Percentiles rank a stretch among this genome's conserved stretches.
Conservation (phyloP, 441 rosid species). For the Hura crepitans region DNA sequence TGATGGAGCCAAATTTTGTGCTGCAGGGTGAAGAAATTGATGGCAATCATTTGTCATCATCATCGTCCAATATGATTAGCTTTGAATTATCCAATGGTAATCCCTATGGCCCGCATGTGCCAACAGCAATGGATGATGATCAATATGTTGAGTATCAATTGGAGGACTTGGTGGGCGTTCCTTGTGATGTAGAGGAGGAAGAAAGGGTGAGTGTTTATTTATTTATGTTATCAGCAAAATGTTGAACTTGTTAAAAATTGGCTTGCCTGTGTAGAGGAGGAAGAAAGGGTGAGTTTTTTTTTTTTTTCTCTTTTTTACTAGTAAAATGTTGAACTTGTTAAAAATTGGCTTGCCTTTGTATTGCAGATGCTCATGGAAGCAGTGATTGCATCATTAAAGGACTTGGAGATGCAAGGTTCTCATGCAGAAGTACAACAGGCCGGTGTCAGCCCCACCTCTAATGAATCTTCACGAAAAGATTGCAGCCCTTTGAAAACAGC, state of each 20-base stretch:
- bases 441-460: conserved; percentile 29
- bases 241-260: not conserved
- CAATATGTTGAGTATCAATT: conserved; percentile 72
- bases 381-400: conserved; percentile 64
- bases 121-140: conserved; percentile 52
- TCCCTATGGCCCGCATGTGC: conserved; percentile 60
- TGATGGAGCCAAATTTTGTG: not conserved
- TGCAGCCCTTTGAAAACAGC: conserved; percentile 20
- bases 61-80: conserved; percentile 75
- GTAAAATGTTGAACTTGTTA: not conserved
- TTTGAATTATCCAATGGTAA: conserved; percentile 63
- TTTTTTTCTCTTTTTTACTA: too few species aligned
- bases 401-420: conserved; percentile 46
- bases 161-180: conserved; percentile 70
- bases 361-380: conserved; percentile 94
- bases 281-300: too few species aligned
- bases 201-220: conserved; percentile 62
- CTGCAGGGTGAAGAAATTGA: conserved; percentile 52
- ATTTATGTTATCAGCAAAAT: too few species aligned
- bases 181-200: conserved; percentile 74
- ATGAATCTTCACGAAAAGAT: conserved; percentile 32
- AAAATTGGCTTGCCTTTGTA: not conserved
- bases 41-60: conserved; percentile 42
- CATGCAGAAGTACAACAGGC: conserved; percentile 34
- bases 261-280: conserved; percentile 1